These are phyloP conservation scores for Rhytidiadelphus loreus DNA, from an alignment of 225 moss, liverwort and hornwort species.

Conservation along the genomic window DNA sequence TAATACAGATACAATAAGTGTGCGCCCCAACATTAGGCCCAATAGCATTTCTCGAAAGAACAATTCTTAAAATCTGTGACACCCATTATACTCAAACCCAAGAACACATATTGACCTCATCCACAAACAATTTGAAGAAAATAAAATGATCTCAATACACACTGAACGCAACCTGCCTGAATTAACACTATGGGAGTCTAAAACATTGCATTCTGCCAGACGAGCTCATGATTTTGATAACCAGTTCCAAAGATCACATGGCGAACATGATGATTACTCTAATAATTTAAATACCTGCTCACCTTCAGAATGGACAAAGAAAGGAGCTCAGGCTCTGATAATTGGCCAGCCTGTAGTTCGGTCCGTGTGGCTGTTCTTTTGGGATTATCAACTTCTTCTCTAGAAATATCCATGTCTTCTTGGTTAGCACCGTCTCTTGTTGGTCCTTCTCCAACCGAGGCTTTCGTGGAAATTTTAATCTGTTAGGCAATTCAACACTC, in stretches of 20 bases:
- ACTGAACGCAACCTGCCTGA: background rate
- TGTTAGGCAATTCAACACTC: background rate
- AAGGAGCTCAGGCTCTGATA: slow-evolving; percentile 62
- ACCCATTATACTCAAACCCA: background rate
- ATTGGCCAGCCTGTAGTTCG: slow-evolving; percentile 69
- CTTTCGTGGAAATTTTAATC: slow-evolving; percentile 82
- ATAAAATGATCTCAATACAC: background rate
- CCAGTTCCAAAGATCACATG: background rate
- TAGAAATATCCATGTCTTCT: slow-evolving; percentile 31
- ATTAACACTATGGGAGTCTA: background rate
- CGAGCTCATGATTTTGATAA: background rate
- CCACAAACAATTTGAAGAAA: background rate
- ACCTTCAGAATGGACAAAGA: slow-evolving; percentile 81
- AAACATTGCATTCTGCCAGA: background rate
- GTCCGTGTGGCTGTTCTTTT: slow-evolving; percentile 47
- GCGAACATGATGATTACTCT: background rate
- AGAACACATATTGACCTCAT: background rate
- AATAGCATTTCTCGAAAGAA: background rate
- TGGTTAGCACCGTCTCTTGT: slow-evolving; percentile 17
- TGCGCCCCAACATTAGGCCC: background rate
- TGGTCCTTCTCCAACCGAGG: slow-evolving; percentile 22
- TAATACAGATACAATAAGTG: background rate
- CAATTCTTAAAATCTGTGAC: background rate
- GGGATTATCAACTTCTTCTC: slow-evolving; percentile 18
- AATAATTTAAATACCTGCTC: background rate